phyloP scores from a whole-genome alignment of 805 yeast species.

The Candida methanosorbosa region DNA sequence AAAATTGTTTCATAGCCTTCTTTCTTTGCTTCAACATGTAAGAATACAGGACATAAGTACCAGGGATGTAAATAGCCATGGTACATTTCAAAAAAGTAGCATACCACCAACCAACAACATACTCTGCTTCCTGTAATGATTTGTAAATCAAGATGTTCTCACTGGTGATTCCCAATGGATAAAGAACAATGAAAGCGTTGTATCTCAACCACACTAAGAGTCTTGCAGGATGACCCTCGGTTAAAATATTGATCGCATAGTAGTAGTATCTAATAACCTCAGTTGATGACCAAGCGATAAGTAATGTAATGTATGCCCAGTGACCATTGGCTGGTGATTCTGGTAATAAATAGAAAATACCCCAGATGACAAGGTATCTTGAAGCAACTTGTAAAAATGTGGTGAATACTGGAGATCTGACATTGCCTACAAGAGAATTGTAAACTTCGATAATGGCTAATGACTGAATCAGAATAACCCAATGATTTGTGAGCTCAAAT shows the following conservation, averaged over 20 bases:
- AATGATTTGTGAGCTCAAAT: conserved; percentile 47
- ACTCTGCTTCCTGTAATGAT: conserved; percentile 63
- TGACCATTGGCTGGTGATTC: conserved; percentile 51
- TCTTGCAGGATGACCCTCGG: conserved; percentile 44
- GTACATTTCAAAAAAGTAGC: conserved; percentile 46
- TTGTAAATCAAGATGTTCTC: conserved; percentile 65
- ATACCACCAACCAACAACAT: conserved; percentile 39
- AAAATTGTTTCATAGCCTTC: conserved; percentile 51
- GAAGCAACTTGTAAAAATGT: conserved; percentile 85
- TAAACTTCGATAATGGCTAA: conserved; percentile 73
- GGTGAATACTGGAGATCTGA: conserved; percentile 77
- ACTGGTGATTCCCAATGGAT: conserved; percentile 88
- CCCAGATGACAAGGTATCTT: conserved; percentile 73
- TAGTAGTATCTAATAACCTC: conserved; percentile 85
- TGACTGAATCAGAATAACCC: conserved; percentile 64
- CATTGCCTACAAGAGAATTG: conserved; percentile 73
- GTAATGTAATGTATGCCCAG: conserved; percentile 58
- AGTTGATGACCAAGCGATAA: conserved; percentile 88
- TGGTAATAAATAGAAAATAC: conserved; percentile 73
- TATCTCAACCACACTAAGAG: conserved; percentile 68
- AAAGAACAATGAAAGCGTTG: conserved; percentile 71
- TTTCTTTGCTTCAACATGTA: conserved; percentile 87
- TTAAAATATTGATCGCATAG: conserved; percentile 61
- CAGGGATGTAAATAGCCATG: conserved; percentile 72
- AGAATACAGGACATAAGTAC: conserved; percentile 73